These are phyloP conservation scores for Penicillium alfredii DNA, from an alignment of 495 filamentous ascomycete species.

Conservation along the genomic window DNA sequence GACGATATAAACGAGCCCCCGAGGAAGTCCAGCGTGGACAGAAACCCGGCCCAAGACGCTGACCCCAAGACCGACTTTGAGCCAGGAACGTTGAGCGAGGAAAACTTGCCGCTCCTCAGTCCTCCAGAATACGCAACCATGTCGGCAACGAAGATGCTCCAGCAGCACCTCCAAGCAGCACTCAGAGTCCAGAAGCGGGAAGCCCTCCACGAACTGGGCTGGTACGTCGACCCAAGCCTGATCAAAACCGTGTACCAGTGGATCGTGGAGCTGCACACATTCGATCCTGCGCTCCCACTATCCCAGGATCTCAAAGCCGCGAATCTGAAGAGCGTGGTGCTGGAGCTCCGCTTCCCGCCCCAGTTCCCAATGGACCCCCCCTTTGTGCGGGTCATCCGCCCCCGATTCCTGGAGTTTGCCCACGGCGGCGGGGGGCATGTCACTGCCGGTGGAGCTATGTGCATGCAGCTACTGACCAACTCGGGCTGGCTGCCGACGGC, in stretches of 20 bases:
- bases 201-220: conserved; percentile 68
- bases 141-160: conserved; percentile 55
- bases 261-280: conserved; percentile 88
- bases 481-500: conserved; percentile 71
- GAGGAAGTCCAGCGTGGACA: not conserved
- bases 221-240: conserved; percentile 64
- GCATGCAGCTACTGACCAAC: conserved; percentile 86
- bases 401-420: conserved; percentile 66
- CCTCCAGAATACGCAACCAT: conserved; percentile 65
- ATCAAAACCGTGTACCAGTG: conserved; percentile 79
- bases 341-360: conserved; percentile 74
- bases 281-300: conserved; percentile 62
- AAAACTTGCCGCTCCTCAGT: conserved; percentile 49
- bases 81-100: conserved; percentile 55
- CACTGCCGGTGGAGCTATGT: conserved; percentile 80
- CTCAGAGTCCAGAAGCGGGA: conserved; percentile 58
- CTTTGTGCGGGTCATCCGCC: conserved; percentile 78
- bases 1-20: not conserved
- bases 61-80: conserved; percentile 53
- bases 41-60: not conserved
- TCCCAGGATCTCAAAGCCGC: conserved; percentile 65
- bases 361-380: conserved; percentile 75
- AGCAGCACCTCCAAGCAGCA: conserved; percentile 54
- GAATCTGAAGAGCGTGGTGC: conserved; percentile 58
- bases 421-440: conserved; percentile 83